Base-by-base conservation (phyloP, 108 stramenopile genomes). In the Nitzschia sp. region DNA sequence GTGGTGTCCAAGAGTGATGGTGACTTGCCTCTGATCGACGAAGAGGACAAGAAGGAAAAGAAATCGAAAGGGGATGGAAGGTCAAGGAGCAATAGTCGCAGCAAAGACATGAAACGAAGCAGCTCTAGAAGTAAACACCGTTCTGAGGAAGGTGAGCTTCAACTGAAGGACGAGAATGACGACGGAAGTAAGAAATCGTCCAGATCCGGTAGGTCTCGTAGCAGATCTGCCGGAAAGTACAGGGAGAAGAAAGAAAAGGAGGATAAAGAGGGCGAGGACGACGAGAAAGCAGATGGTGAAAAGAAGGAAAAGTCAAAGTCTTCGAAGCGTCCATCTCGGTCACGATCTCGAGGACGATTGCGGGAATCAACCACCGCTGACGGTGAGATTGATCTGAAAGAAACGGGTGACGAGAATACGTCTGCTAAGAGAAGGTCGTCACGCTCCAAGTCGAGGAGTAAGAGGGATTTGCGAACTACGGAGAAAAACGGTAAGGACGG, bases 51-150 rank as follows among this genome's bases (percentile, higher is more conserved):
- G 18, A 53, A 53, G 19, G 56, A 57, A 32, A 29, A 25, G 56
- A 57, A 57, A 18, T 32, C 30, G 4, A 57, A 57, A 4, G 18
- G 26, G 2, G n/a, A 29, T 6, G 15, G 56, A 2, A 54, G 23
- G 21, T 54, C 53, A 6, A 54, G 53, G 53, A 54, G 53, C n/a
- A 8, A 54, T 23, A n/a, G 53, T 54, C 56, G 56, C 26, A 57
- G 27, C 27, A 57, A 57, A 29, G 30, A 57, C 29, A 5, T 28
- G 29, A 57, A 29, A 28, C 56, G 11, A 29, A 57, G 56, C 8
- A 21, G 56, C 13, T 29, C 56, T 6, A 57, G 18, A 57, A 29
- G 56, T 21, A 57, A 53, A n/a, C 6, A 29, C 18, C 27, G 3
- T 25, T 31, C 56, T 31, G 29, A 4, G 6, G 56, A 26, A 5